Percentiles rank a stretch among this genome's conserved stretches.
Conservation (phyloP, 192 early-diverging fungal genomes). For the Rhizophagus clarus region DNA sequence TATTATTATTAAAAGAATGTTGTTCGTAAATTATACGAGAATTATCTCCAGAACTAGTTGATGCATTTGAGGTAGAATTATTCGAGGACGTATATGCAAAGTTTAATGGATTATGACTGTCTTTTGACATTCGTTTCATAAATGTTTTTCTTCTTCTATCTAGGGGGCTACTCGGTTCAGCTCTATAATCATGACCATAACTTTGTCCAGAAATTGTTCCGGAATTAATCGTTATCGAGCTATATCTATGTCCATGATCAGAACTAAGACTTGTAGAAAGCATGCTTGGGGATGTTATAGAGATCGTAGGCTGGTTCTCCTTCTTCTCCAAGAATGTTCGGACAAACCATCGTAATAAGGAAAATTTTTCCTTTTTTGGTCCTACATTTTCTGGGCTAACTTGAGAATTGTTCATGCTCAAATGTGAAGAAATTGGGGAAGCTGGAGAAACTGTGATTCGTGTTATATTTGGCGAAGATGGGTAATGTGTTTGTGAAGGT, state of each 20-base stretch:
- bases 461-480: background rate
- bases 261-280: background rate
- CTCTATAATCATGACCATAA: background rate
- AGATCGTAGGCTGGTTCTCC: background rate
- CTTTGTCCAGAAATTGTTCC: conserved; percentile 2
- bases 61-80: no score
- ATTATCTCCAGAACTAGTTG: no score
- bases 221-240: background rate
- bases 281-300: background rate
- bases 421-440: background rate
- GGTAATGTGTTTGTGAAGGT: background rate
- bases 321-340: conserved; percentile 4
- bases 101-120: background rate
- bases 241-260: background rate
- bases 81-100: background rate
- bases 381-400: background rate
- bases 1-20: background rate
- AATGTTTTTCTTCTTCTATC: conserved; percentile 4
- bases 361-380: background rate
- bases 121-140: background rate
- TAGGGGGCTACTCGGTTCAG: background rate
- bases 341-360: conserved; percentile 15
- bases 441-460: background rate
- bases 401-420: background rate
- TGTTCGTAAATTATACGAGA: background rate